phyloP scores from a whole-genome alignment of 169 alveolate species.

The Eimeria zaria region DNA sequence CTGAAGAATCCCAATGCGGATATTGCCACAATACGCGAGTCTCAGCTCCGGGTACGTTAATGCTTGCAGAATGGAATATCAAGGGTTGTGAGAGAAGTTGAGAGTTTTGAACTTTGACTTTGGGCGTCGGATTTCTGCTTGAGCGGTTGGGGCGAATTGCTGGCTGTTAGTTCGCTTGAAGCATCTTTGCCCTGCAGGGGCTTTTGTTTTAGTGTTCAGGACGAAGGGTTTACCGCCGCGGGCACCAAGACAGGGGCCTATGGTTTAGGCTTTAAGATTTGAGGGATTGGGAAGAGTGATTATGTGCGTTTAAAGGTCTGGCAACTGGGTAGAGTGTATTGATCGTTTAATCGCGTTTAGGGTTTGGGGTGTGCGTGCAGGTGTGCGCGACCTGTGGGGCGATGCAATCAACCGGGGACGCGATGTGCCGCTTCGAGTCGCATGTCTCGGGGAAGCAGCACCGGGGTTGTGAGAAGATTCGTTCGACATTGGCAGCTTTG shows the following conservation, averaged over 20 bases:
- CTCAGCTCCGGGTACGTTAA: conserved; percentile 71
- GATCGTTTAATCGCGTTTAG: neutral
- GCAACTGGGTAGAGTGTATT: neutral
- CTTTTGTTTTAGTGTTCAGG: neutral
- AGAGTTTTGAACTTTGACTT: no score
- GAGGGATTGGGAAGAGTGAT: neutral
- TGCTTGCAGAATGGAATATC: neutral
- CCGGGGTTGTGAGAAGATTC: conserved; percentile 85
- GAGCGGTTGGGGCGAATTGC: neutral
- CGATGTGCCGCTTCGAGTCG: conserved; percentile 86
- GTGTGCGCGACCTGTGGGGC: conserved; percentile 91
- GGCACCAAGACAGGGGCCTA: neutral
- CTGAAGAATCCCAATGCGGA: conserved; percentile 81
- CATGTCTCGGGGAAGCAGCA: conserved; percentile 90
- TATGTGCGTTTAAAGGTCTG: neutral
- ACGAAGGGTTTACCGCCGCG: neutral
- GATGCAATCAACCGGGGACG: conserved; percentile 89
- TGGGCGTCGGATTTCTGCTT: neutral
- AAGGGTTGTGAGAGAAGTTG: no score
- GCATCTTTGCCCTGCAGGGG: neutral
- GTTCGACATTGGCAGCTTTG: conserved; percentile 56
- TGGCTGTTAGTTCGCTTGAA: neutral
- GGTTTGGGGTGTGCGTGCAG: conserved; percentile 71
- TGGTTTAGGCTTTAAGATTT: conserved; percentile 32
- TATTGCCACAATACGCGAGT: conserved; percentile 76